Evolutionary conservation across 164 flowering plant genomes (phyloP).

Genomic region (Macadamia integrifolia): DNA sequence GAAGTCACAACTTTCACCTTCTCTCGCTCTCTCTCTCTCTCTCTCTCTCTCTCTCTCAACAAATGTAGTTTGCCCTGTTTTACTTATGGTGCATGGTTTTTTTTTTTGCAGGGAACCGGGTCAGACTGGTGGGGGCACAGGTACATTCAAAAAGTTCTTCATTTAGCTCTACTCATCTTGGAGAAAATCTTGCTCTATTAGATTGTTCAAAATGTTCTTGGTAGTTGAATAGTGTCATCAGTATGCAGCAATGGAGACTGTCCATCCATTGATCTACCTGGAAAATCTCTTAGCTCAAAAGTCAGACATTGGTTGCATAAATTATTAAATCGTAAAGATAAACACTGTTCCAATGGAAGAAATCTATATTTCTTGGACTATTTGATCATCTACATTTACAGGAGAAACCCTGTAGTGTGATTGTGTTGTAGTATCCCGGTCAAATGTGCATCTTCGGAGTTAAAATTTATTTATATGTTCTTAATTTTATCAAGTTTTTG

Average conservation of each 20-base stretch:
- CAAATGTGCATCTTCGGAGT: background rate
- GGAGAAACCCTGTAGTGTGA: background rate
- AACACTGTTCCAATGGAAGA: background rate
- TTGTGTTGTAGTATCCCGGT: background rate
- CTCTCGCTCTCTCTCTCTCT: background rate
- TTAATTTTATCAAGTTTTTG: background rate
- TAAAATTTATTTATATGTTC: no score
- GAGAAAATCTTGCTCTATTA: background rate
- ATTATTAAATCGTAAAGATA: background rate
- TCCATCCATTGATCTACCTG: conserved; percentile 4
- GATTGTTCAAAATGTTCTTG: no score
- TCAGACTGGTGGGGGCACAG: conserved; percentile 46
- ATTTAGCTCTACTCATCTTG: background rate
- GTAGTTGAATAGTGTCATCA: background rate
- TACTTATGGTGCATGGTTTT: background rate
- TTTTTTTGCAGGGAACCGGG: conserved; percentile 44
- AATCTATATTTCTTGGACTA: background rate
- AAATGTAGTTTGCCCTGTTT: background rate
- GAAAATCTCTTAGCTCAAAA: background rate
- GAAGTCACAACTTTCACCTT: background rate
- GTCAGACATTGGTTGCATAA: background rate
- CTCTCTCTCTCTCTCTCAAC: no score
- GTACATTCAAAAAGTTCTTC: conserved; percentile 16
- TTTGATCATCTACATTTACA: background rate
- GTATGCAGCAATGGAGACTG: background rate